phyloP scores from a whole-genome alignment of 768 basidiomycete genomes.

The Steccherinum ochraceum region DNA sequence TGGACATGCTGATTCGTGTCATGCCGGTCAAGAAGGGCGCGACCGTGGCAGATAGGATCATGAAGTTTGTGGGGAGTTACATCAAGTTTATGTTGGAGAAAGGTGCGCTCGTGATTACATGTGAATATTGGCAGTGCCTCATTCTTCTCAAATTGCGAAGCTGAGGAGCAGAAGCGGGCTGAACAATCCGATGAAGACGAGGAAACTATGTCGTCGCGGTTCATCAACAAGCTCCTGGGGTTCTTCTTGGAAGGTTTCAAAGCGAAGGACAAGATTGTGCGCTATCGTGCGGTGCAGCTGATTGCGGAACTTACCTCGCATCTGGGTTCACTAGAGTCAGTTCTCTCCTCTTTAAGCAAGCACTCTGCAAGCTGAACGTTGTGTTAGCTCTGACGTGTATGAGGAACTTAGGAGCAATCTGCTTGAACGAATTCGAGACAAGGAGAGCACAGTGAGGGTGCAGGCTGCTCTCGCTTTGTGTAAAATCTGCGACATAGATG shows the following conservation, averaged over 20 bases:
- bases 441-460: conserved; percentile 67
- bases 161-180: too few relatives aligned
- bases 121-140: too few relatives aligned
- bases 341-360: conserved; percentile 11
- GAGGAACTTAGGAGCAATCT: conserved; percentile 51
- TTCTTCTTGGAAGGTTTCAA: conserved; percentile 70
- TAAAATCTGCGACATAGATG: conserved; percentile 70
- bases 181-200: conserved; percentile 42
- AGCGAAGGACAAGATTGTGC: conserved; percentile 83
- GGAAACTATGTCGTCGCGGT: conserved; percentile 42
- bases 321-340: conserved; percentile 84
- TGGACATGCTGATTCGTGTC: conserved; percentile 51
- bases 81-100: conserved; percentile 70
- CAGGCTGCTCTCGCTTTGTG: conserved; percentile 78
- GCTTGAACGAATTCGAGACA: conserved; percentile 71
- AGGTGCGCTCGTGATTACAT: conserved; percentile 47
- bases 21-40: conserved; percentile 79
- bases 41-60: conserved; percentile 61
- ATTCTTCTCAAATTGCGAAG: too few relatives aligned
- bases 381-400: conserved; percentile 73
- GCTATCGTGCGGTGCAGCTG: conserved; percentile 75
- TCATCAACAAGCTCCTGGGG: conserved; percentile 40
- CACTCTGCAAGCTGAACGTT: background rate
- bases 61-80: conserved; percentile 82
- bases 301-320: conserved; percentile 74